Percentiles rank a stretch among this genome's conserved stretches.
These are phyloP conservation scores for Ophiocordyceps unilateralis DNA, from an alignment of 2,329 filamentous ascomycete genomes.

Conservation along the genomic window DNA sequence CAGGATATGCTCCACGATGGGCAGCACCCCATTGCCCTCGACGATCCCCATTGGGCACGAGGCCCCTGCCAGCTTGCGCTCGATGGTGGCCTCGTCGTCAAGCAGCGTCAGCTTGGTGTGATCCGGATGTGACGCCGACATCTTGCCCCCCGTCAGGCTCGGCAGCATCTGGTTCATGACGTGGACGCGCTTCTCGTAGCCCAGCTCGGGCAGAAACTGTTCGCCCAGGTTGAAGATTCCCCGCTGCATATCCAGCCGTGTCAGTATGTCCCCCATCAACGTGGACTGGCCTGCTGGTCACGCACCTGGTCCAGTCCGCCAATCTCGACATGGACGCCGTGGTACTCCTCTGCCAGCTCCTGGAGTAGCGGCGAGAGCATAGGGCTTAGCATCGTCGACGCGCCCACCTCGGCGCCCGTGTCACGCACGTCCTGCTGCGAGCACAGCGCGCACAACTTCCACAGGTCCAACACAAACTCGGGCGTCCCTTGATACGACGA, in stretches of 20 bases:
- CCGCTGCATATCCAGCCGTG: neutral
- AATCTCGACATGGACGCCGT: slow-evolving; percentile 1
- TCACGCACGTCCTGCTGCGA: neutral
- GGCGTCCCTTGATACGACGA: slow-evolving; percentile 1
- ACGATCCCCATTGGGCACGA: neutral
- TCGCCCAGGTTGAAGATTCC: slow-evolving; percentile 1
- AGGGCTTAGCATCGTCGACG: slow-evolving; percentile 1
- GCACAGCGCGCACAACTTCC: slow-evolving; percentile 1
- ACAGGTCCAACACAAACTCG: slow-evolving; percentile 1
- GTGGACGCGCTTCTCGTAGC: slow-evolving; percentile 1
- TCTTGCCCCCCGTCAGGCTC: slow-evolving; percentile 1
- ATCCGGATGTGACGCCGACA: slow-evolving; percentile 1
- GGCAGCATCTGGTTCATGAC: slow-evolving; percentile 1
- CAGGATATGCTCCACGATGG: slow-evolving; percentile 1
- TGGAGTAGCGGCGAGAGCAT: slow-evolving; percentile 1
- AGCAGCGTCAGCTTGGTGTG: slow-evolving; percentile 1
- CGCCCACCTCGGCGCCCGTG: slow-evolving; percentile 1
- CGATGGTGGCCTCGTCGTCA: neutral
- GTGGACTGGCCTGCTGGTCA: neutral
- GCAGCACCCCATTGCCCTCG: slow-evolving; percentile 1
- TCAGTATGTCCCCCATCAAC: neutral
- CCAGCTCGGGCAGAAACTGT: slow-evolving; percentile 1
- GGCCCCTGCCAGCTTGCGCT: neutral
- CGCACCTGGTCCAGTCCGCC: slow-evolving; percentile 1
- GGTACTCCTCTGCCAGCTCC: slow-evolving; percentile 1